phyloP scores from a whole-genome alignment of 2,329 filamentous ascomycete genomes.

The Purpureocillium takamizusanense region DNA sequence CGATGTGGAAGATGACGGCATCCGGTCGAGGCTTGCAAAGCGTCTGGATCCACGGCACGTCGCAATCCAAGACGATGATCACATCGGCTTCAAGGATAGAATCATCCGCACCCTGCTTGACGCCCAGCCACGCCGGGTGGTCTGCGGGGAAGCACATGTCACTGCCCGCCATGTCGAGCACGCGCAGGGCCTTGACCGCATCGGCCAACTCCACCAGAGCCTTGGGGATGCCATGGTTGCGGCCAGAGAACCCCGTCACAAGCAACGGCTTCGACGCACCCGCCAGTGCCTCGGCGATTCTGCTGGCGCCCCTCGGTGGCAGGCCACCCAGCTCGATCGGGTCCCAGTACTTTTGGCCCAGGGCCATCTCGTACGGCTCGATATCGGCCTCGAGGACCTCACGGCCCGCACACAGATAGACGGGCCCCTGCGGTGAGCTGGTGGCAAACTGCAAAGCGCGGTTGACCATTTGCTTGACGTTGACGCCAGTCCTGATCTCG shows the following conservation, averaged over 20 bases:
- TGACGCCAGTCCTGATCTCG: slow-evolving; percentile 70
- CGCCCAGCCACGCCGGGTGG: slow-evolving; percentile 54
- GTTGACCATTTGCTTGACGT: slow-evolving; percentile 78
- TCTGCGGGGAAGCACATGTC: slow-evolving; percentile 68
- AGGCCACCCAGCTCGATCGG: slow-evolving; percentile 53
- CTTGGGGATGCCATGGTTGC: slow-evolving; percentile 49
- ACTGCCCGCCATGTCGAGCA: slow-evolving; percentile 63
- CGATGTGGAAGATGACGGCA: slow-evolving; percentile 47
- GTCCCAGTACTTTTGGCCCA: slow-evolving; percentile 54
- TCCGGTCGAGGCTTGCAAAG: slow-evolving; percentile 41
- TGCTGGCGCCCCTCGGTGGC: slow-evolving; percentile 35
- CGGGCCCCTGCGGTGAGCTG: slow-evolving; percentile 64
- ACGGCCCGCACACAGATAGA: slow-evolving; percentile 63
- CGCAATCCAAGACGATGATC: slow-evolving; percentile 73
- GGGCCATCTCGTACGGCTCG: slow-evolving; percentile 49
- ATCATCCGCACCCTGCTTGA: slow-evolving; percentile 62
- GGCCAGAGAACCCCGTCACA: slow-evolving; percentile 59
- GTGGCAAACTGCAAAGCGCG: slow-evolving; percentile 69
- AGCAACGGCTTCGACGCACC: slow-evolving; percentile 54
- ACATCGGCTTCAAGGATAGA: slow-evolving; percentile 65
- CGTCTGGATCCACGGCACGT: slow-evolving; percentile 81
- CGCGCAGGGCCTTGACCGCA: slow-evolving; percentile 52
- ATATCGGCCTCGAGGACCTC: slow-evolving; percentile 79
- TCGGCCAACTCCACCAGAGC: slow-evolving; percentile 58
- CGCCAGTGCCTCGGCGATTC: slow-evolving; percentile 50